These are phyloP conservation scores for Monilinia fructicola DNA, from an alignment of 2,329 filamentous ascomycete genomes.

Conservation along the genomic window DNA sequence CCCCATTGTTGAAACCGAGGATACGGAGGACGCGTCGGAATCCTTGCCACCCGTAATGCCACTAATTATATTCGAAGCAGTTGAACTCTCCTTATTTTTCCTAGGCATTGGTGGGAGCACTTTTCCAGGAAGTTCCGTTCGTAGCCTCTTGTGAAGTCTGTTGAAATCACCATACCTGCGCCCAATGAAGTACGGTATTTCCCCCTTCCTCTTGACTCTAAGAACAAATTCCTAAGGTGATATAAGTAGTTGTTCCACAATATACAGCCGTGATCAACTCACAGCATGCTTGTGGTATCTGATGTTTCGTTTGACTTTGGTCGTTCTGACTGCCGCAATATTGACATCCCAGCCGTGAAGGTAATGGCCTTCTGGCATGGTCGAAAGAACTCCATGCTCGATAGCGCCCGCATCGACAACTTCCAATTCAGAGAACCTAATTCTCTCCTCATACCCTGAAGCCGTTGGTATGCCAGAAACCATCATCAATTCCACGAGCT, in stretches of 20 bases:
- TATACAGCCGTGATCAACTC: slow-evolving; percentile 42
- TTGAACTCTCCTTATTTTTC: slow-evolving; percentile 84
- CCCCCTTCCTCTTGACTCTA: slow-evolving; percentile 74
- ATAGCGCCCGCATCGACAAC: slow-evolving; percentile 92
- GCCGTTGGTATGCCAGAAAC: slow-evolving; percentile 94
- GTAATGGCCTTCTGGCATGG: slow-evolving; percentile 84
- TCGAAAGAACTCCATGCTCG: slow-evolving; percentile 82
- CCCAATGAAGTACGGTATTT: slow-evolving; percentile 75
- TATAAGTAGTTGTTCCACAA: slow-evolving; percentile 19
- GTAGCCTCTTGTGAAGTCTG: slow-evolving; percentile 73
- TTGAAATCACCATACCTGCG: slow-evolving; percentile 87
- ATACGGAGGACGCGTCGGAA: slow-evolving; percentile 76
- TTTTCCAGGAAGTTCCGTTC: slow-evolving; percentile 85
- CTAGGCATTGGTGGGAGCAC: slow-evolving; percentile 81
- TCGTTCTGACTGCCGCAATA: slow-evolving; percentile 82
- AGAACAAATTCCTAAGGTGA: slow-evolving; percentile 76
- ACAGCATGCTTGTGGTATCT: slow-evolving; percentile 89
- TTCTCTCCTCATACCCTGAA: slow-evolving; percentile 95
- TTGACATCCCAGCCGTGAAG: slow-evolving; percentile 98
- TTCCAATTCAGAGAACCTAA: slow-evolving; percentile 94
- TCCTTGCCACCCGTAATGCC: slow-evolving; percentile 54
- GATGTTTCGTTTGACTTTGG: slow-evolving; percentile 79
- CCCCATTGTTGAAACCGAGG: slow-evolving; percentile 44
- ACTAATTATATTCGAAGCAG: slow-evolving; percentile 57
- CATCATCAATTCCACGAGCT: slow-evolving; percentile 99